A percentile compares a stretch with the other conserved stretches of the same genome.
Evolutionary conservation across 768 basidiomycete genomes (phyloP).

Genomic region (Tremella fuciformis): DNA sequence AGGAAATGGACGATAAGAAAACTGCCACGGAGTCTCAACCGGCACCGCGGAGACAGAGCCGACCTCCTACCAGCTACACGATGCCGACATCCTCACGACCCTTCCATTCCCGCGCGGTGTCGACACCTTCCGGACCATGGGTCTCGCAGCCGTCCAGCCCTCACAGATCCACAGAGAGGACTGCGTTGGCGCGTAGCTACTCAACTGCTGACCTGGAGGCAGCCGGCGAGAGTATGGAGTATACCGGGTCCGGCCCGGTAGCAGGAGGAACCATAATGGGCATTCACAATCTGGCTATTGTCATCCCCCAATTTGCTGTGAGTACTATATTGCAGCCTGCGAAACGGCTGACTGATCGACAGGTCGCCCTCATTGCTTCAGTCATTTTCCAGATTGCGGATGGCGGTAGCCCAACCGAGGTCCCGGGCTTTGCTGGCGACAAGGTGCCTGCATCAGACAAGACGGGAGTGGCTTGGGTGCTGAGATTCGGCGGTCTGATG

Average conservation of each 20-base stretch:
- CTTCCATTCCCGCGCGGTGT: conserved; percentile 47
- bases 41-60: conserved; percentile 3
- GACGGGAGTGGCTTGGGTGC: conserved; percentile 88
- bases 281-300: conserved; percentile 92
- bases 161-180: conserved; percentile 41
- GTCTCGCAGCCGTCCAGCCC: conserved; percentile 32
- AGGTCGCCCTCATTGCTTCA: conserved; percentile 84
- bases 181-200: conserved; percentile 51
- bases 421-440: conserved; percentile 56
- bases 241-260: conserved; percentile 53
- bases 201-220: conserved; percentile 51
- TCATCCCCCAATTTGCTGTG: conserved; percentile 90
- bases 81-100: conserved; percentile 54
- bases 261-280: conserved; percentile 90
- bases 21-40: conserved; percentile 1
- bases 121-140: conserved; percentile 42
- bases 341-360: background rate
- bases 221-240: conserved; percentile 46
- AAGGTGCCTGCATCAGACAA: conserved; percentile 61
- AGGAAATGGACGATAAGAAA: conserved; percentile 60
- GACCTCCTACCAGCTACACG: conserved; percentile 41
- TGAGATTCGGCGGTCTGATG: conserved; percentile 86
- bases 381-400: conserved; percentile 81
- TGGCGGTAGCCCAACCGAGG: conserved; percentile 25
- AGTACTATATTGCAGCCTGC: conserved; percentile 48